These are phyloP conservation scores for Nepenthes alata DNA, from an alignment of 179 eudicot genomes.

Conservation along the genomic window DNA sequence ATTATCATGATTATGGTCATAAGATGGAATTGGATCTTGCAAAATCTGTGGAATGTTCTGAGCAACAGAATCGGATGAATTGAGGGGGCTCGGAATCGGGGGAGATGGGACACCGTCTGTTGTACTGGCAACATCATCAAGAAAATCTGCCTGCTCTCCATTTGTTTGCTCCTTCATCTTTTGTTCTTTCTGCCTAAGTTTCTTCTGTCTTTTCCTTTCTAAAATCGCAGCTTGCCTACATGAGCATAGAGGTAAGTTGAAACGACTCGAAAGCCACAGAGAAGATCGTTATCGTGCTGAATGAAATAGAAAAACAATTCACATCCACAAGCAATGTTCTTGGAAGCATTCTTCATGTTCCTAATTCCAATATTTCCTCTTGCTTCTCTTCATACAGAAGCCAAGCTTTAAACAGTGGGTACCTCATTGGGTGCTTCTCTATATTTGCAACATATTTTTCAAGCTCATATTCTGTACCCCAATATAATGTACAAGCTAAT, in stretches of 20 bases:
- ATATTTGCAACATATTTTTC: too few species aligned
- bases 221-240: conserved; percentile 63
- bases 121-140: conserved; percentile 16
- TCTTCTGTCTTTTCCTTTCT: conserved; percentile 75
- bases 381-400: too few species aligned
- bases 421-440: too few species aligned
- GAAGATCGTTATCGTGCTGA: too few species aligned
- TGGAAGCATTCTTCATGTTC: too few species aligned
- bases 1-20: conserved; percentile 23
- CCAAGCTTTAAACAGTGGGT: too few species aligned
- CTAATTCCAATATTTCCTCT: too few species aligned
- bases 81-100: conserved; percentile 26
- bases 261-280: too few species aligned
- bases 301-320: too few species aligned
- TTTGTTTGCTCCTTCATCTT: conserved; percentile 44
- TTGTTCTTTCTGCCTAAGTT: conserved; percentile 79
- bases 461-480: too few species aligned
- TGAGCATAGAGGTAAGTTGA: not conserved
- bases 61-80: conserved; percentile 23
- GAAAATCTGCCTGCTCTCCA: conserved; percentile 25
- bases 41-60: conserved; percentile 18
- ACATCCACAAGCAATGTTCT: too few species aligned
- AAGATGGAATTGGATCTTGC: conserved; percentile 11
- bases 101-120: conserved; percentile 29
- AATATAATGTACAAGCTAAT: too few species aligned